Conservation (phyloP, 139 green algal genomes). For the Monoraphidium neglectum region DNA sequence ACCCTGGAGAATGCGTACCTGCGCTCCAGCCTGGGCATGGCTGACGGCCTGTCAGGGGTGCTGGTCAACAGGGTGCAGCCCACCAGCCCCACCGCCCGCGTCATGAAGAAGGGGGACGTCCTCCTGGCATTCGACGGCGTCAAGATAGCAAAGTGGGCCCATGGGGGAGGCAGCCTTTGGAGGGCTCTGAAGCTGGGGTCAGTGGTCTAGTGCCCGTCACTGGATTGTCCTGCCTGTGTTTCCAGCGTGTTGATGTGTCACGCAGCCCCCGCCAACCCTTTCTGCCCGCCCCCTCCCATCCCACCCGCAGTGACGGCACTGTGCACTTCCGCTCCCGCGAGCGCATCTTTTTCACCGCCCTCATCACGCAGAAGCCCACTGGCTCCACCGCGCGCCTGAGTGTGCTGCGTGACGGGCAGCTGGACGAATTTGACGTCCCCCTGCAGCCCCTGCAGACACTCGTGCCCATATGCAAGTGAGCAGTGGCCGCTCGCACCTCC, state of each 20-base stretch:
- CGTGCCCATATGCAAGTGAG: constrained; percentile 62
- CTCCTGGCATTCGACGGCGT: constrained; percentile 73
- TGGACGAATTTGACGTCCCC: constrained; percentile 46
- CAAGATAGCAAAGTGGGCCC: constrained; percentile 46
- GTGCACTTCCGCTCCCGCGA: constrained; percentile 68
- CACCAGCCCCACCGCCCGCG: constrained; percentile 36
- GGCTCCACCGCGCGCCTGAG: constrained; percentile 29
- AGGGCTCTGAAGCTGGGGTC: too few species aligned
- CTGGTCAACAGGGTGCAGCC: constrained; percentile 72
- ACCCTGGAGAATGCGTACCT: constrained; percentile 73
- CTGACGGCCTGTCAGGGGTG: constrained; percentile 49
- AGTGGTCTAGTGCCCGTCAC: too few species aligned
- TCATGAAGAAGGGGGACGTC: constrained; percentile 64
- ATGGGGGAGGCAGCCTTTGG: too few species aligned
- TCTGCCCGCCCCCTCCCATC: too few species aligned
- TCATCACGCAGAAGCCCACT: constrained; percentile 63
- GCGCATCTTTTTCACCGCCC: constrained; percentile 75
- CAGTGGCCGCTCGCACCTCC: too few species aligned
- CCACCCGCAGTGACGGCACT: constrained; percentile 46
- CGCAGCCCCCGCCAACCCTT: too few species aligned
- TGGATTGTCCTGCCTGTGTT: too few species aligned
- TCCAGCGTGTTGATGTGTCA: too few species aligned
- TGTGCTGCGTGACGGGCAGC: constrained; percentile 45
- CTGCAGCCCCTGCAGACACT: constrained; percentile 54
- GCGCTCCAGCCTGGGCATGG: constrained; percentile 57